Base-by-base conservation (phyloP, 352 stramenopile species). In the Lagenidium giganteum region DNA sequence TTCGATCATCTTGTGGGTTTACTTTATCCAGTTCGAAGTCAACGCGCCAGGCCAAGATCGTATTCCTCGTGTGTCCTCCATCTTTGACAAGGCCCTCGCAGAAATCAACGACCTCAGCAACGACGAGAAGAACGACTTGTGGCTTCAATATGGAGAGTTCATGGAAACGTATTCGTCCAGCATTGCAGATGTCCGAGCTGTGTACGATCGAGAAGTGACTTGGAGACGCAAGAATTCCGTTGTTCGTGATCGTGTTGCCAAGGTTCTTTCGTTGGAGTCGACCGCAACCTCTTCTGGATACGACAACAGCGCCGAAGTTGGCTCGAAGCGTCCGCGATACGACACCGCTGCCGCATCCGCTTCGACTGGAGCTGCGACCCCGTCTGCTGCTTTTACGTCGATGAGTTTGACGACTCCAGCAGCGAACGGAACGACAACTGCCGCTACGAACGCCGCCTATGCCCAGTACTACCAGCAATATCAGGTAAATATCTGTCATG, bases 71-170 rank as follows among this genome's bases (percentile, higher is more conserved):
- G 67, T 86, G n/a, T 33, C 47, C 22, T 42, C 46, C 17, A 39
- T 87, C 11, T 90, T 68, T 33, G 48, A 79, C 25, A 49, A 46
- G 28, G 74, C 74, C 1, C 49, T 90, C 2, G 49, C 68, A 12
- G 72, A 87, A 32, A 70, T 46, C 40, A 73, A 59, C 31, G 61
- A 66, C 24, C 51, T 90, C 13, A 63, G 48, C 23, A 76, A 72
- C 50, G 60, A 85, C 27, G 78, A 87, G 54, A 90, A 90, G 48
- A 87, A 79, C 39, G 78, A 90, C 44, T 31, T 90, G 44, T 90
- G 78, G 78, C 73, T 87, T 36, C 72, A 87, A 46, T 87, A 90
- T 42, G 69, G 61, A 12, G 74, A 90, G 6, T 90, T 90, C 22
- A 54, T 87, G 54, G 73, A 81, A 46, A 76, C 61, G 51, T 77